Conservation (phyloP, 2,329 filamentous ascomycete genomes). For the Pseudocercospora crystallina region DNA sequence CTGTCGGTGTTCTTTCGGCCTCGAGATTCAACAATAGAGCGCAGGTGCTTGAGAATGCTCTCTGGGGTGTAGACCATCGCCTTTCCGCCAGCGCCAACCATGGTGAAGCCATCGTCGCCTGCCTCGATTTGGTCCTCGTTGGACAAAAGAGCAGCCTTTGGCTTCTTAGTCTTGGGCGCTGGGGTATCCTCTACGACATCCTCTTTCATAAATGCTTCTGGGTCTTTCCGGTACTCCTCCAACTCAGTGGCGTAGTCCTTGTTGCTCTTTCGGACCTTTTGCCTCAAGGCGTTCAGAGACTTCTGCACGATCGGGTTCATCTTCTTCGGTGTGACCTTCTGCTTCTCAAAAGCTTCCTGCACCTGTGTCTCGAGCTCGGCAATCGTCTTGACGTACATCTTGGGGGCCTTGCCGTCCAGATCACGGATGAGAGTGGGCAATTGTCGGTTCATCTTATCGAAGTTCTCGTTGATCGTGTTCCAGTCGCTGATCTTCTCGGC, state of each 20-base stretch:
- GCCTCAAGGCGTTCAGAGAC: conserved; percentile 94
- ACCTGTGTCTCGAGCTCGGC: conserved; percentile 92
- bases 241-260: conserved; percentile 89
- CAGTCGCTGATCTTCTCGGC: conserved; percentile 97
- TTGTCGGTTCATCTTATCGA: conserved; percentile 62
- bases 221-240: conserved; percentile 80
- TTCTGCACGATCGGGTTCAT: conserved; percentile 96
- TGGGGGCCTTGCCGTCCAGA: conserved; percentile 75
- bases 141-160: conserved; percentile 49
- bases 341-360: conserved; percentile 90
- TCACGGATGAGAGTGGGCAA: conserved; percentile 48
- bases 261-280: conserved; percentile 98
- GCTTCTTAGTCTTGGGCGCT: conserved; percentile 53
- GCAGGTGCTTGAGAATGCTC: conserved; percentile 95
- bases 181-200: conserved; percentile 69
- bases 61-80: conserved; percentile 91
- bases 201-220: conserved; percentile 84
- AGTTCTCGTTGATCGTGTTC: conserved; percentile 69
- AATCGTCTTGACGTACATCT: conserved; percentile 88
- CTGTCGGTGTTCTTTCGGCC: conserved; percentile 99
- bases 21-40: conserved; percentile 88
- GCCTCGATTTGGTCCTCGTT: conserved; percentile 54
- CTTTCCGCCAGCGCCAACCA: conserved; percentile 85
- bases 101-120: conserved; percentile 84
- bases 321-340: conserved; percentile 95